phyloP scores from a whole-genome alignment of 2,329 filamentous ascomycete genomes.

The Aspergillus vadensis region DNA sequence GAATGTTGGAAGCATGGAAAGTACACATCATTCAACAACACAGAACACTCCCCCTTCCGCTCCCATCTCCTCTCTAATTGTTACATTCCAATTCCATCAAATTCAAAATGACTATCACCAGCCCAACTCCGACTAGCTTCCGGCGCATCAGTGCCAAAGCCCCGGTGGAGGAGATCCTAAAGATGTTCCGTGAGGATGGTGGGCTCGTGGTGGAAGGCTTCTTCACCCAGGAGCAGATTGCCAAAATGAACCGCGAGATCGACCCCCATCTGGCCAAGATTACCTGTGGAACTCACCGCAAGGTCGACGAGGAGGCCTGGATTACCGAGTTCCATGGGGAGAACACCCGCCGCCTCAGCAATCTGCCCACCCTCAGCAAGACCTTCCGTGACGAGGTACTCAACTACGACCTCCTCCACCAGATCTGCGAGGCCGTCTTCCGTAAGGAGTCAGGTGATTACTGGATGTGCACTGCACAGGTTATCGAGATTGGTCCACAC shows the following conservation, averaged over 20 bases:
- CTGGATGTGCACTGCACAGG: conserved; percentile 16
- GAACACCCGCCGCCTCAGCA: background rate
- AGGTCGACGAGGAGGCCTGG: background rate
- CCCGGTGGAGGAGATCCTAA: background rate
- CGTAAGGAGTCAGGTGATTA: conserved; percentile 11
- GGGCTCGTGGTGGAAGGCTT: background rate
- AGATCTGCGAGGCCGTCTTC: conserved; percentile 9
- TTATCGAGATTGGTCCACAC: conserved; percentile 18
- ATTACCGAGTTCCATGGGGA: background rate
- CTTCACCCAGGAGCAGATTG: background rate
- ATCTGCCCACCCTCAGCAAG: background rate
- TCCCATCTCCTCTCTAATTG: no score
- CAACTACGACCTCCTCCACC: conserved; percentile 12
- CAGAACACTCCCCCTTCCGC: no score
- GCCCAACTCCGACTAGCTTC: background rate
- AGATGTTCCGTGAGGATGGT: background rate
- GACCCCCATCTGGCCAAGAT: background rate
- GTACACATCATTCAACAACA: no score
- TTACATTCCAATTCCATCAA: background rate
- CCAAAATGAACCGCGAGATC: background rate
- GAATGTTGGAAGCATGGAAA: no score
- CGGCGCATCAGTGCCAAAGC: background rate
- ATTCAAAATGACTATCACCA: background rate
- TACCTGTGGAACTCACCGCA: background rate
- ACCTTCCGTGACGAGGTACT: conserved; percentile 13